phyloP scores from a whole-genome alignment of 495 filamentous ascomycete species.

The Xylaria scruposa region DNA sequence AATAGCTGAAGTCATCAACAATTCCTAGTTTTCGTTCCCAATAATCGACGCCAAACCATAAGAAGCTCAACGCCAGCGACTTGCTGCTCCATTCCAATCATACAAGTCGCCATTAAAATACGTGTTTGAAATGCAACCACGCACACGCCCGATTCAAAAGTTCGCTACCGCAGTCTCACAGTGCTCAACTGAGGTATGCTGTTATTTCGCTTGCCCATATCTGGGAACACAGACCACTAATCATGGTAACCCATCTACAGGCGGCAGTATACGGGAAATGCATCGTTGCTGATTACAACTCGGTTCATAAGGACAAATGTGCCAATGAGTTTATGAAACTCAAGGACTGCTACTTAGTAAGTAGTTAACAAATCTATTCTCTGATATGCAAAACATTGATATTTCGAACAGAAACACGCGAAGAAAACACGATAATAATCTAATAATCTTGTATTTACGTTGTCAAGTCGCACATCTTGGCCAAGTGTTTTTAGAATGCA shows the following conservation, averaged over 20 bases:
- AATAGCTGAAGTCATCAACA: constrained; percentile 4
- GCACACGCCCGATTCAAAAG: constrained; percentile 80
- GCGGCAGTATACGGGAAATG: constrained; percentile 90
- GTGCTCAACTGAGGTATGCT: constrained; percentile 79
- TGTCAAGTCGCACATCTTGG: too few species aligned
- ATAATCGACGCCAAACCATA: background rate
- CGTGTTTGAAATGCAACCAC: constrained; percentile 38
- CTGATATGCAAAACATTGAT: constrained; percentile 4
- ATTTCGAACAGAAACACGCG: constrained; percentile 46
- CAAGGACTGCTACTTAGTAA: constrained; percentile 88
- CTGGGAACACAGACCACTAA: constrained; percentile 12
- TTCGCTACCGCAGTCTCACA: constrained; percentile 83
- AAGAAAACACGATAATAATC: constrained; percentile 49
- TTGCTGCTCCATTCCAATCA: background rate
- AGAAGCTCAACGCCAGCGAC: background rate
- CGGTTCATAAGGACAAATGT: constrained; percentile 91
- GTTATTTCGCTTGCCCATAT: constrained; percentile 15
- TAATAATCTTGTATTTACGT: constrained; percentile 20
- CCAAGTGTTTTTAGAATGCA: background rate
- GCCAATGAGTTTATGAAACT: constrained; percentile 81
- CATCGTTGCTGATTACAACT: constrained; percentile 87
- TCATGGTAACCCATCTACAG: constrained; percentile 51
- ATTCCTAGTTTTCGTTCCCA: background rate
- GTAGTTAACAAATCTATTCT: constrained; percentile 31
- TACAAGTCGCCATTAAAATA: background rate